These are phyloP conservation scores for Fusarium camptoceras DNA, from an alignment of 2,329 filamentous ascomycete genomes.

Conservation along the genomic window DNA sequence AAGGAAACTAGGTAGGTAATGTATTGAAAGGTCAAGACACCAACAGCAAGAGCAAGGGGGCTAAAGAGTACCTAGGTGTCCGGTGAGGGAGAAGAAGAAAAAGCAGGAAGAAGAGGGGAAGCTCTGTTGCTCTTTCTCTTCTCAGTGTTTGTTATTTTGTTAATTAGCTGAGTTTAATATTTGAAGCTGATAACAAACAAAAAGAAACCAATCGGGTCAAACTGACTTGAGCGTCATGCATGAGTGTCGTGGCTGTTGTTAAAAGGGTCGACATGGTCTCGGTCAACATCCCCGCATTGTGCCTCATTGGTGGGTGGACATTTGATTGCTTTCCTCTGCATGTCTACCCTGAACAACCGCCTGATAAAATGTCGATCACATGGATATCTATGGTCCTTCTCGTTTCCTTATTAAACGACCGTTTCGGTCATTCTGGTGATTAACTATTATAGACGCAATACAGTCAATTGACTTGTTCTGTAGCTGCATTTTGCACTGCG, in stretches of 20 bases:
- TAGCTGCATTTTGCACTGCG: background rate
- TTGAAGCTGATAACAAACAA: slow-evolving; percentile 24
- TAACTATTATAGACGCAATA: background rate
- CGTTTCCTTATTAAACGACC: background rate
- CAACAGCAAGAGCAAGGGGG: background rate
- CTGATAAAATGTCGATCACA: slow-evolving; percentile 15
- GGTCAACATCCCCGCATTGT: slow-evolving; percentile 36
- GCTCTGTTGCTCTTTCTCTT: background rate
- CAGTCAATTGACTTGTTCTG: background rate
- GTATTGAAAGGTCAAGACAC: background rate
- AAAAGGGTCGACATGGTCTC: slow-evolving; percentile 52
- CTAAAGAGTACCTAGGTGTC: background rate
- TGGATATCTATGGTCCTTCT: background rate
- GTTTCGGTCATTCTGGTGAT: background rate
- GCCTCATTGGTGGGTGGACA: slow-evolving; percentile 32
- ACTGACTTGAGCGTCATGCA: slow-evolving; percentile 50
- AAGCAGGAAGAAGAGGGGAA: slow-evolving; percentile 8
- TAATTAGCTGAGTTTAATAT: slow-evolving; percentile 11
- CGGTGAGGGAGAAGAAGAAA: background rate
- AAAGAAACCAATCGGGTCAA: slow-evolving; percentile 27
- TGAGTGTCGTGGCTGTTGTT: slow-evolving; percentile 61
- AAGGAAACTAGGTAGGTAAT: background rate
- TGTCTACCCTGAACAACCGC: slow-evolving; percentile 25
- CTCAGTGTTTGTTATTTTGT: background rate
- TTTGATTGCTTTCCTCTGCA: slow-evolving; percentile 5